A percentile compares a stretch with the other conserved stretches of the same genome.
Evolutionary conservation across 1,284 basidiomycete genomes (phyloP).

Genomic region (Cryptococcus sp.): DNA sequence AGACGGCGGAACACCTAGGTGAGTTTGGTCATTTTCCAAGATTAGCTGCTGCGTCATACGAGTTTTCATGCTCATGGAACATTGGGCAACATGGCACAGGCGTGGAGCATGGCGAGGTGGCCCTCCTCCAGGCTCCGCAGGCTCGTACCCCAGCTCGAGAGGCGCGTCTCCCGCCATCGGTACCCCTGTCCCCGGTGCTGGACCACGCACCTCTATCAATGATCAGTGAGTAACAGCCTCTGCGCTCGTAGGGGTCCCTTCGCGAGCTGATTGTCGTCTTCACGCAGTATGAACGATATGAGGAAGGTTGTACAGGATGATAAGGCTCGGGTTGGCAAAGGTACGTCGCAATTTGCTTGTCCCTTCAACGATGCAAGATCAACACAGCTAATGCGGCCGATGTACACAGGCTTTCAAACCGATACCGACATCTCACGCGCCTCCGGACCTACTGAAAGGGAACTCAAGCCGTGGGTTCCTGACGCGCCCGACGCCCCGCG

Average conservation of each 20-base stretch:
- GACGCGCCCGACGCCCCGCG: conserved; percentile 30
- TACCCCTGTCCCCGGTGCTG: conserved; percentile 12
- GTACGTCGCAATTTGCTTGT: conserved; percentile 5
- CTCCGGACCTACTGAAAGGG: conserved; percentile 62
- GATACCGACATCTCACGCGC: conserved; percentile 78
- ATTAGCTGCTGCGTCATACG: neutral
- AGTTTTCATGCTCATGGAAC: too few species aligned
- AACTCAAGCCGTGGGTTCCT: conserved; percentile 77
- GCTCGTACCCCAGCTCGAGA: conserved; percentile 21
- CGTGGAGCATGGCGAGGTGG: conserved; percentile 46
- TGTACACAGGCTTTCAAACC: conserved; percentile 73
- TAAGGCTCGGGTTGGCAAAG: conserved; percentile 15
- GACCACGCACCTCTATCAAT: conserved; percentile 34
- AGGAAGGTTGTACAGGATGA: conserved; percentile 25
- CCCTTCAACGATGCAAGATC: neutral
- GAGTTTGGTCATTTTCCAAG: conserved; percentile 6
- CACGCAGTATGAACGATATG: conserved; percentile 30
- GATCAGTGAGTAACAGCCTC: conserved; percentile 33
- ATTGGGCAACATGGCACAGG: conserved; percentile 13
- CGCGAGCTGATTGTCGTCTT: neutral
- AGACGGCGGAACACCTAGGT: conserved; percentile 21
- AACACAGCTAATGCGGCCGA: neutral
- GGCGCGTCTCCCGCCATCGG: conserved; percentile 23
- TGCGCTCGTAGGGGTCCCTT: neutral
- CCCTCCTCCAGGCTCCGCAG: conserved; percentile 34